Evolutionary conservation across 2,329 filamentous ascomycete genomes (phyloP).

Genomic region (Aspergillus fumigatus): DNA sequence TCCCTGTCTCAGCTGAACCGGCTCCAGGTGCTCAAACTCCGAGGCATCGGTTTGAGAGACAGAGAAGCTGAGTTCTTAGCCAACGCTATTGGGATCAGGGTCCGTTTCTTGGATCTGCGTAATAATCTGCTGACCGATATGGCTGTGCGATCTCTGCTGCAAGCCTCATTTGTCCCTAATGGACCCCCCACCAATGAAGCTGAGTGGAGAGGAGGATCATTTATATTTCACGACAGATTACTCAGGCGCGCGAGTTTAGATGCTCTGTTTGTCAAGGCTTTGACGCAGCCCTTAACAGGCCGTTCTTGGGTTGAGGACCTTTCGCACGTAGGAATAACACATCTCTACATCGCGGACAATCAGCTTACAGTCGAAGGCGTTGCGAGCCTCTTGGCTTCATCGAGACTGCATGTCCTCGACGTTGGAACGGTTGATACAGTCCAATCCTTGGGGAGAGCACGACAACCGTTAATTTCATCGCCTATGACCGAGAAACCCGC

Average conservation of each 20-base stretch:
- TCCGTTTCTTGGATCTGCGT: conserved; percentile 54
- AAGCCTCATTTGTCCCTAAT: conserved; percentile 44
- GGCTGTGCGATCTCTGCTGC: conserved; percentile 49
- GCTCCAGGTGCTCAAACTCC: conserved; percentile 55
- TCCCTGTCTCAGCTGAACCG: conserved; percentile 44
- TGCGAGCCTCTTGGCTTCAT: conserved; percentile 49
- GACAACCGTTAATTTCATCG: conserved; percentile 2
- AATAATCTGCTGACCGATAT: conserved; percentile 56
- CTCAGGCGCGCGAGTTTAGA: conserved; percentile 37
- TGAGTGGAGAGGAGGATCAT: conserved; percentile 3
- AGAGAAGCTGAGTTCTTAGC: conserved; percentile 50
- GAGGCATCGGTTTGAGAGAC: conserved; percentile 51
- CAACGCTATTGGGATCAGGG: conserved; percentile 47
- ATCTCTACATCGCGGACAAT: conserved; percentile 57
- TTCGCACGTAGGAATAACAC: conserved; percentile 53
- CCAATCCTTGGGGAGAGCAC: conserved; percentile 20
- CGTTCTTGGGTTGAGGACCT: conserved; percentile 54
- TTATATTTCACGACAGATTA: conserved; percentile 8
- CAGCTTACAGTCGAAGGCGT: conserved; percentile 53
- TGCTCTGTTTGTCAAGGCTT: conserved; percentile 45
- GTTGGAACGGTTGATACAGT: conserved; percentile 45
- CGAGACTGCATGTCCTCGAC: conserved; percentile 53
- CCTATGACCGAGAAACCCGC: conserved; percentile 8
- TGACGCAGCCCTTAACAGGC: conserved; percentile 48
- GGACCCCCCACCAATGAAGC: conserved; percentile 1